Conservation (phyloP, 768 basidiomycete species). For the Chalciporus piperatus region DNA sequence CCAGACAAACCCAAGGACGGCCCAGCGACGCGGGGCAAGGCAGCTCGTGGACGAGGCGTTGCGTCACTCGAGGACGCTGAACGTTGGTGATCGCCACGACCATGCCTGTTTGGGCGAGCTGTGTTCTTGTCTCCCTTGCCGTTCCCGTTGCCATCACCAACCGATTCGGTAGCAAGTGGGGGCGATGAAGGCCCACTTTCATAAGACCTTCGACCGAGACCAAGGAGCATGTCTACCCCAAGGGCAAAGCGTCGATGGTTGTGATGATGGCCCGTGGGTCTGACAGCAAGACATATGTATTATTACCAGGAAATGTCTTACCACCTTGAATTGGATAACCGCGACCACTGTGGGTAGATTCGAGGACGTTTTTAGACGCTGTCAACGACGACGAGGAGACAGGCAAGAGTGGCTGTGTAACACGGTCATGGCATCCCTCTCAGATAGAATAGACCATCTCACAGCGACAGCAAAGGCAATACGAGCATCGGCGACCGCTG, state of each 20-base stretch:
- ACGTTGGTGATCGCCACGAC: slow-evolving; percentile 25
- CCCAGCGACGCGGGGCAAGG: slow-evolving; percentile 12
- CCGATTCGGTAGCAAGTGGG: not conserved
- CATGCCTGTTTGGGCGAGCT: slow-evolving; percentile 6
- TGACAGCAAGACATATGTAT: not conserved
- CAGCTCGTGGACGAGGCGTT: slow-evolving; percentile 46
- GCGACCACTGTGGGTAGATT: not conserved
- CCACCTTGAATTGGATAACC: slow-evolving; percentile 20
- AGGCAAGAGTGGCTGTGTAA: slow-evolving; percentile 21
- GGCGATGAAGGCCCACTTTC: slow-evolving; percentile 24
- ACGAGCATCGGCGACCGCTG: slow-evolving; percentile 38
- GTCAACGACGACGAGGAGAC: slow-evolving; percentile 4
- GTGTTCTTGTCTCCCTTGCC: slow-evolving; percentile 4
- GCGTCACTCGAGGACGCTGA: slow-evolving; percentile 46
- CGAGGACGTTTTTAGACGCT: slow-evolving; percentile 3
- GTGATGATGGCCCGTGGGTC: slow-evolving; percentile 1
- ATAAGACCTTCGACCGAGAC: slow-evolving; percentile 18
- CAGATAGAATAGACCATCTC: slow-evolving; percentile 69
- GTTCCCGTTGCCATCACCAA: slow-evolving; percentile 7
- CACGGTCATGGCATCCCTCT: slow-evolving; percentile 49
- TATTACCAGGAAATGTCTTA: not conserved
- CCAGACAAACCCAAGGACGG: slow-evolving; percentile 19
- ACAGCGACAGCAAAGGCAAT: slow-evolving; percentile 51
- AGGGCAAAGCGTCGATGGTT: not conserved
- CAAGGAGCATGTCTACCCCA: slow-evolving; percentile 21